Evolutionary conservation across 2,329 filamentous ascomycete species (phyloP).

Genomic region (Botrytis cinerea): DNA sequence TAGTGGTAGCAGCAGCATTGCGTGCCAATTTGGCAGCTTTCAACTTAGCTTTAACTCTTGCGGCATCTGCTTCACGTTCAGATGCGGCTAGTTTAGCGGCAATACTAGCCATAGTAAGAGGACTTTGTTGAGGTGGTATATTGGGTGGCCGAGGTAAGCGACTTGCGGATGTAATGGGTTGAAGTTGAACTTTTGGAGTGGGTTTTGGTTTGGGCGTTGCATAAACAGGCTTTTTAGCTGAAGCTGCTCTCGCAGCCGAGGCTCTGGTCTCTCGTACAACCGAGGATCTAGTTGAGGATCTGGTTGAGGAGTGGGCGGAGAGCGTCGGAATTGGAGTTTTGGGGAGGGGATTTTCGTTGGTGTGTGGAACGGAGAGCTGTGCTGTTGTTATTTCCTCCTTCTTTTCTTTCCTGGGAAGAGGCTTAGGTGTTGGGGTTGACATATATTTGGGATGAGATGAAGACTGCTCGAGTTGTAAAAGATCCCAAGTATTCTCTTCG

Average conservation of each 20-base stretch:
- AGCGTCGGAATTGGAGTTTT: slow-evolving; percentile 27
- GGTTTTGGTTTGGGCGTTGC: slow-evolving; percentile 25
- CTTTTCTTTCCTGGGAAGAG: slow-evolving; percentile 24
- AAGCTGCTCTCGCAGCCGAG: slow-evolving; percentile 14
- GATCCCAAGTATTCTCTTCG: slow-evolving; percentile 52
- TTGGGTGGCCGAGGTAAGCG: slow-evolving; percentile 39
- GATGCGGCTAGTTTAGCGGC: slow-evolving; percentile 65
- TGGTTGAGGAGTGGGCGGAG: slow-evolving; percentile 19
- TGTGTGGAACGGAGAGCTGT: slow-evolving; percentile 24
- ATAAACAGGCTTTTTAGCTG: slow-evolving; percentile 24
- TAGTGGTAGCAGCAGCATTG: slow-evolving; percentile 14
- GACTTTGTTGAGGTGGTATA: slow-evolving; percentile 51
- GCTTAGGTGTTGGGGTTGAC: slow-evolving; percentile 33
- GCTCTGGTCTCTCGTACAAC: slow-evolving; percentile 13
- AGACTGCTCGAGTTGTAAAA: slow-evolving; percentile 43
- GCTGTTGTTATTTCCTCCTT: not conserved
- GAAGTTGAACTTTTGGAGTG: slow-evolving; percentile 34
- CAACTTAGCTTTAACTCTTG: slow-evolving; percentile 62
- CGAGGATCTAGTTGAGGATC: slow-evolving; percentile 7
- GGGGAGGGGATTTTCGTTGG: slow-evolving; percentile 34
- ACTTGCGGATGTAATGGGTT: slow-evolving; percentile 28
- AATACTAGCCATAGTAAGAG: slow-evolving; percentile 62
- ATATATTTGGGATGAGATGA: slow-evolving; percentile 42
- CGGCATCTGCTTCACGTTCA: slow-evolving; percentile 64
- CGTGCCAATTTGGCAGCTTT: slow-evolving; percentile 52